Evolutionary conservation across 2,329 filamentous ascomycete species (phyloP), one percentile per base, ranked within the genome.

Genomic region (Exserohilum rostratum): DNA sequence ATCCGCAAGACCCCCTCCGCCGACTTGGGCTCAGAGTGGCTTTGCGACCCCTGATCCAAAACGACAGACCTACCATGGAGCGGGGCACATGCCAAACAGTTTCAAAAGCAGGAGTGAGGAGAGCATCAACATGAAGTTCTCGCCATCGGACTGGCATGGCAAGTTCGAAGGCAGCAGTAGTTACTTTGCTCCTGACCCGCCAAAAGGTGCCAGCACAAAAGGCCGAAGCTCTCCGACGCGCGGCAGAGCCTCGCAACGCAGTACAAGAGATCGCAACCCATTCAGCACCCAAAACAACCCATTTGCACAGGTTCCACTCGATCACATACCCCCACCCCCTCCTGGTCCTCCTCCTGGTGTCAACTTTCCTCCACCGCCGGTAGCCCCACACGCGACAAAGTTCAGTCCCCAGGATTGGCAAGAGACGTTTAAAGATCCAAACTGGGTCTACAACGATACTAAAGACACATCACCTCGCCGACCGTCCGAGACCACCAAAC

Each of bases 81-180:
- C 64, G 20, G 51, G 56, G 7, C 66, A 67, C 33, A 46, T 65
- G 5, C 60, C 67, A 5, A 69, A 64, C 37, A 64, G 65, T 15
- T 73, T 73, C 64, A 79, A 79, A 58, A 80, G 77, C 58, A 72
- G 74, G 54, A 82, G 79, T 57, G 75, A 77, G 40, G 80, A 81
- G 53, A 76, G 75, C 55, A 80, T 82, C 68, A 80, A 81, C 53
- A 79, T 79, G 46, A 79, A 77, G 25, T 82, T 81, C 60, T 78
- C 77, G 6, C 76, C 79, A 18, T 72, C 72, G 20, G 77, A 78
- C 27, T 81, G 77, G 75, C 74, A 72, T 61, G 79, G 78, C 34
- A 77, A 75, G 42, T 82, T 82, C 57, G 65, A 73, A 43, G 77
- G 77, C 39, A 72, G 66, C 29, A 62, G 71, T 5, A 76, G 79